A percentile compares a stretch with the other conserved stretches of the same genome.
These are phyloP conservation scores for Mucor lusitanicus DNA, from an alignment of 371 early-diverging fungal species.

Conservation along the genomic window DNA sequence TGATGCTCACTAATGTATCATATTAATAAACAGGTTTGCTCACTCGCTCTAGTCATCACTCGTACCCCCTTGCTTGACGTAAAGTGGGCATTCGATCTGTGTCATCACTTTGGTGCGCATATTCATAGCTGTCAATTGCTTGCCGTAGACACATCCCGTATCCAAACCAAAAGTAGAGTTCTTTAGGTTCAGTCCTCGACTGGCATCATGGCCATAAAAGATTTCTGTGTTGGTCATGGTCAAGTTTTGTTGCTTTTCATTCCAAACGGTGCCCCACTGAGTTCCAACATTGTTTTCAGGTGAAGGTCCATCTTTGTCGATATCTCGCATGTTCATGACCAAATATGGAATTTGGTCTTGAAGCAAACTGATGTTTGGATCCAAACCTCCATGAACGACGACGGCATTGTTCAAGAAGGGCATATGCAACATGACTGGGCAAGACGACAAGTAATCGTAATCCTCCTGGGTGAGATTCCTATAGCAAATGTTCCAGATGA, in stretches of 20 bases:
- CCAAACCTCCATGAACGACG: slow-evolving; percentile 71
- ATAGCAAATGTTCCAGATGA: background rate
- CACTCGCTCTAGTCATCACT: slow-evolving; percentile 4
- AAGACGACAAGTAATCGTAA: slow-evolving; percentile 56
- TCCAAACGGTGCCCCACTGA: slow-evolving; percentile 55
- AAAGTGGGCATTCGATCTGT: slow-evolving; percentile 31
- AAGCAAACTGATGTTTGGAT: slow-evolving; percentile 40
- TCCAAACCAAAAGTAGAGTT: slow-evolving; percentile 64
- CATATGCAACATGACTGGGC: slow-evolving; percentile 62
- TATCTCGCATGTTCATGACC: slow-evolving; percentile 64
- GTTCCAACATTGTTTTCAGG: slow-evolving; percentile 41
- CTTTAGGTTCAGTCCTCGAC: slow-evolving; percentile 58
- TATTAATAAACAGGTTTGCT: background rate
- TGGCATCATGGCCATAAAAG: slow-evolving; percentile 75
- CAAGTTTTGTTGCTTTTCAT: slow-evolving; percentile 29
- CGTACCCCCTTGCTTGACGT: slow-evolving; percentile 2
- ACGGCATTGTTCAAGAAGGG: slow-evolving; percentile 57
- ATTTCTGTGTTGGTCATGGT: slow-evolving; percentile 25
- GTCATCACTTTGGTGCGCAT: slow-evolving; percentile 33
- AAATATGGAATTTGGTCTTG: slow-evolving; percentile 48
- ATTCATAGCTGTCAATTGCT: slow-evolving; percentile 57
- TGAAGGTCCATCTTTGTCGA: slow-evolving; percentile 41
- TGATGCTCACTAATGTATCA: background rate
- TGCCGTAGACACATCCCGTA: slow-evolving; percentile 71
- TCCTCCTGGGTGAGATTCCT: slow-evolving; percentile 54